Conservation (phyloP, 2,329 filamentous ascomycete species). For the Venturia carpophila region DNA sequence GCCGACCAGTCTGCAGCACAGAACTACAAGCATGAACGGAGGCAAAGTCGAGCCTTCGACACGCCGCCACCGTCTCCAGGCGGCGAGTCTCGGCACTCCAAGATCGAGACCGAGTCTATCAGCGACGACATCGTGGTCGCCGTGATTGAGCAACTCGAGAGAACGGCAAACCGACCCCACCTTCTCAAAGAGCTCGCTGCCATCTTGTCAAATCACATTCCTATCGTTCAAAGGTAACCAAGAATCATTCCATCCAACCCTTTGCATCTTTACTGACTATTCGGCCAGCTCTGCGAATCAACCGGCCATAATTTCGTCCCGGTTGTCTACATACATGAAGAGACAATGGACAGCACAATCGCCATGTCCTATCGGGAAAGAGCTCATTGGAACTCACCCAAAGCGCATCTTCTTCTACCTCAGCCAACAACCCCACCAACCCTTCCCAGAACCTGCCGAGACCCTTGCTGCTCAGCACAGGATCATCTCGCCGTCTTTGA, state of each 20-base stretch:
- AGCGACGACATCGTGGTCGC: slow-evolving; percentile 93
- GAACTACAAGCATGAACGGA: slow-evolving; percentile 27
- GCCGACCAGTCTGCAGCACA: slow-evolving; percentile 29
- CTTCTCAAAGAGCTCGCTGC: slow-evolving; percentile 88
- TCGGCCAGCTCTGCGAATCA: slow-evolving; percentile 78
- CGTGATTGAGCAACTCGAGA: slow-evolving; percentile 79
- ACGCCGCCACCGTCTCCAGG: slow-evolving; percentile 73
- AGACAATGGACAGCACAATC: slow-evolving; percentile 68
- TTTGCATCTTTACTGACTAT: slow-evolving; percentile 15
- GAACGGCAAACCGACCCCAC: slow-evolving; percentile 80
- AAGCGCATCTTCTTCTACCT: slow-evolving; percentile 95
- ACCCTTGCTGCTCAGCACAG: slow-evolving; percentile 43
- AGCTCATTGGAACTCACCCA: slow-evolving; percentile 84
- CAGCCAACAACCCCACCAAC: slow-evolving; percentile 76
- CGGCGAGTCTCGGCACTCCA: slow-evolving; percentile 42
- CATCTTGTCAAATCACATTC: slow-evolving; percentile 66
- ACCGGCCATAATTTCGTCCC: slow-evolving; percentile 88
- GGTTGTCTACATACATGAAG: slow-evolving; percentile 82
- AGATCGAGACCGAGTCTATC: slow-evolving; percentile 73
- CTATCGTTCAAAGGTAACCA: slow-evolving; percentile 77
- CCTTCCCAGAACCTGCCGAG: slow-evolving; percentile 62
- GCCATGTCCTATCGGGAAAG: slow-evolving; percentile 85
- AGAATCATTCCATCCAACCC: slow-evolving; percentile 16
- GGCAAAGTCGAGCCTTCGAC: slow-evolving; percentile 48
- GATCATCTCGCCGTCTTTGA: slow-evolving; percentile 78